Conservation (phyloP, 176 grass and related monocot species). For the Lolium multiflorum region DNA sequence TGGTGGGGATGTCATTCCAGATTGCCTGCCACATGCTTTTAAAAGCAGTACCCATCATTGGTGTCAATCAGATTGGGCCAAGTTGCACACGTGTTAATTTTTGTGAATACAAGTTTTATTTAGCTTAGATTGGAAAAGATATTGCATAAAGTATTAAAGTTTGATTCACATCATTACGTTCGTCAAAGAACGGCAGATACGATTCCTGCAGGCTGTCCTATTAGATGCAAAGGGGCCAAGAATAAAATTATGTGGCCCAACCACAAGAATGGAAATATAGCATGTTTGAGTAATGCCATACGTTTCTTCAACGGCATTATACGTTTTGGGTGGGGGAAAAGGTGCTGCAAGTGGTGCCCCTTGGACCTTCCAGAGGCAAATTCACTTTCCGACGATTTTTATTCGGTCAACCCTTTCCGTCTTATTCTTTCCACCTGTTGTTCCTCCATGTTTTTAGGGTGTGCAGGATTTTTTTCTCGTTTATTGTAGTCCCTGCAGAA, state of each 20-base stretch:
- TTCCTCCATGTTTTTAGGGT: not conserved
- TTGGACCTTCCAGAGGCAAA: conserved; percentile 30
- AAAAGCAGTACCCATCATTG: conserved; percentile 8
- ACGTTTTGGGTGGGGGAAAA: conserved; percentile 41
- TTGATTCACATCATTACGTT: not conserved
- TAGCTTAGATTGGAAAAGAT: conserved; percentile 31
- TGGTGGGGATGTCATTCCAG: conserved; percentile 30
- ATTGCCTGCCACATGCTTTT: conserved; percentile 11
- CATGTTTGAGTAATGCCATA: conserved; percentile 16
- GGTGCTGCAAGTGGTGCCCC: conserved; percentile 6
- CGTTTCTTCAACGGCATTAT: conserved; percentile 2
- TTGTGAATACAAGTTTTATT: conserved; percentile 17
- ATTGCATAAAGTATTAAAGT: conserved; percentile 1
- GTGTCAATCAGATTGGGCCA: conserved; percentile 37
- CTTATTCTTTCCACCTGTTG: conserved; percentile 20
- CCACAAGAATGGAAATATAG: conserved; percentile 9
- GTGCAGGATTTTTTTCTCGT: conserved; percentile 2
- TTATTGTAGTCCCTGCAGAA: not conserved
- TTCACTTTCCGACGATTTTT: conserved; percentile 24
- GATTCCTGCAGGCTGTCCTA: conserved; percentile 13
- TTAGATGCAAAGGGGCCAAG: conserved; percentile 28
- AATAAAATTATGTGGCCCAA: conserved; percentile 34
- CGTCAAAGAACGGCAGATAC: conserved; percentile 23
- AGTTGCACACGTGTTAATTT: conserved; percentile 14
- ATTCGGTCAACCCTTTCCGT: conserved; percentile 45